phyloP scores from a whole-genome alignment of 1,139 yeast species.

The Lodderomyces margitis region DNA sequence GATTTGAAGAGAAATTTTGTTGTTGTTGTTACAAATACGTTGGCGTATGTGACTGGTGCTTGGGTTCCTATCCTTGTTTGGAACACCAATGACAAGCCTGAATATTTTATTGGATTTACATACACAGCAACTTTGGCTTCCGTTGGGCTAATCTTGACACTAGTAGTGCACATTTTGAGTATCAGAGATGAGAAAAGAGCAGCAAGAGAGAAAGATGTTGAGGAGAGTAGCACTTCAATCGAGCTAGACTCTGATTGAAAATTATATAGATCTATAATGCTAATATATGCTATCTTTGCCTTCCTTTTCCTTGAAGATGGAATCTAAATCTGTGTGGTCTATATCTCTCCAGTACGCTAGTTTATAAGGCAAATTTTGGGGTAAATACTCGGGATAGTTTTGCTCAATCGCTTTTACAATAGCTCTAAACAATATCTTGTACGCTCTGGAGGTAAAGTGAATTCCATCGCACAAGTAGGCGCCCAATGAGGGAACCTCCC shows the following conservation, averaged over 20 bases:
- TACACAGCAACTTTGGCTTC: conserved; percentile 46
- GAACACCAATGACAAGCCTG: conserved; percentile 50
- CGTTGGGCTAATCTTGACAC: conserved; percentile 40
- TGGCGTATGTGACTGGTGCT: conserved; percentile 53
- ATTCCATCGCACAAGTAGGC: conserved; percentile 54
- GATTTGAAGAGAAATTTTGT: conserved; percentile 52
- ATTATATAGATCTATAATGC: conserved; percentile 2
- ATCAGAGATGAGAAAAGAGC: conserved; percentile 27
- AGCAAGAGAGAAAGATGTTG: neutral
- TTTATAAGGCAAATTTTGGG: conserved; percentile 31
- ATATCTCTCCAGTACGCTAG: conserved; percentile 40
- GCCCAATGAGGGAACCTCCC: conserved; percentile 17
- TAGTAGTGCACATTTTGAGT: conserved; percentile 28
- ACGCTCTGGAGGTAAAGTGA: conserved; percentile 65
- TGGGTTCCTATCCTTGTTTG: conserved; percentile 48
- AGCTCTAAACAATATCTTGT: conserved; percentile 48
- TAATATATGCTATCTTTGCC: neutral
- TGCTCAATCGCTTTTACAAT: conserved; percentile 36
- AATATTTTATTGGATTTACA: conserved; percentile 47
- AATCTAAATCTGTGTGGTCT: conserved; percentile 16
- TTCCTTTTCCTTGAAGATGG: conserved; percentile 7
- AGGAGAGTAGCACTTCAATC: neutral
- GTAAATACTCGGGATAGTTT: conserved; percentile 47
- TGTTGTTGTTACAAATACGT: conserved; percentile 49
- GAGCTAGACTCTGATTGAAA: conserved; percentile 2